phyloP scores from a whole-genome alignment of 1,139 yeast species.

The Sugiyamaella xylanicola region DNA sequence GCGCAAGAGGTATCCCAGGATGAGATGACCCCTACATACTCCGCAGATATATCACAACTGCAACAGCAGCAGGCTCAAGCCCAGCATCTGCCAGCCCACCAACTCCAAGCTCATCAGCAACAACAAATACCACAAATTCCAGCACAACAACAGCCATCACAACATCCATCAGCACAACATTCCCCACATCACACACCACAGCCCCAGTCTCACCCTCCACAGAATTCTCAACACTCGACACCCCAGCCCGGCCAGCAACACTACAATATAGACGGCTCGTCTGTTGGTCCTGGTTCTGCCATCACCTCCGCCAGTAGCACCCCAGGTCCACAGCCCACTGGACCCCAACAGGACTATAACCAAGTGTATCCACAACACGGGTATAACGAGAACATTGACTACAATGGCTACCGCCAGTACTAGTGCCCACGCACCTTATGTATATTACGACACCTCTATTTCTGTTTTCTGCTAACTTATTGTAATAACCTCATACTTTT shows the following conservation, averaged over 20 bases:
- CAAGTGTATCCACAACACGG: conserved; percentile 22
- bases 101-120: conserved; percentile 20
- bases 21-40: conserved; percentile 10
- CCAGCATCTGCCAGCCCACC: conserved; percentile 19
- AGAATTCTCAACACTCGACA: conserved; percentile 1
- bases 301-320: conserved; percentile 5
- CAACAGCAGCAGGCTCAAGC: conserved; percentile 14
- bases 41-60: conserved; percentile 1
- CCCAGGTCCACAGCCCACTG: conserved; percentile 10
- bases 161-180: conserved; percentile 9
- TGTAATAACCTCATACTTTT: background rate
- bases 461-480: background rate
- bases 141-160: conserved; percentile 19
- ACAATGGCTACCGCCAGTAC: conserved; percentile 34
- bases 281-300: background rate
- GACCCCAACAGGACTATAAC: conserved; percentile 15
- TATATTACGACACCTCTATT: conserved; percentile 11
- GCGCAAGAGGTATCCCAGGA: conserved; percentile 16
- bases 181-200: conserved; percentile 8
- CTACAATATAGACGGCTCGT: conserved; percentile 2
- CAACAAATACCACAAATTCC: conserved; percentile 17
- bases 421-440: conserved; percentile 16
- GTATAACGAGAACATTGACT: conserved; percentile 31
- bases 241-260: conserved; percentile 8
- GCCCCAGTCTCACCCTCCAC: conserved; percentile 5